Evolutionary conservation across 2,329 filamentous ascomycete species (phyloP).

Genomic region (Fusarium buxicola): DNA sequence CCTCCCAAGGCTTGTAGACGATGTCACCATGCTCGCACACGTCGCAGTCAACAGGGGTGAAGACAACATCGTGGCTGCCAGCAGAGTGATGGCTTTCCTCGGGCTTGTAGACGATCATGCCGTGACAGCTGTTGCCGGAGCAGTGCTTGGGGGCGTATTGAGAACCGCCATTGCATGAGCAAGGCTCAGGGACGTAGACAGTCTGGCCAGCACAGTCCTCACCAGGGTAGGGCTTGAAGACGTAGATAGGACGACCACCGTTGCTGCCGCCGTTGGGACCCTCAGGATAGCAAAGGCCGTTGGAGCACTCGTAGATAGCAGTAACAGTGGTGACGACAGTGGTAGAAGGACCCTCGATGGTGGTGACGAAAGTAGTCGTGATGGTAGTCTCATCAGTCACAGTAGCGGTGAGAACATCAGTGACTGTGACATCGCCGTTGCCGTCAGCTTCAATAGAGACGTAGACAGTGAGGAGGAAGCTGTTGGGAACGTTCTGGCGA

Average conservation of each 20-base stretch:
- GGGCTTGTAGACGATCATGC: conserved; percentile 40
- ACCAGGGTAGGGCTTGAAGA: conserved; percentile 38
- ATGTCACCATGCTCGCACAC: conserved; percentile 28
- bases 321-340: conserved; percentile 34
- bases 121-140: conserved; percentile 28
- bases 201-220: conserved; percentile 32
- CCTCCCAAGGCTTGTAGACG: conserved; percentile 43
- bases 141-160: conserved; percentile 39
- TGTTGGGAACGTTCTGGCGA: conserved; percentile 39
- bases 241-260: conserved; percentile 19
- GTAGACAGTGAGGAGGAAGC: conserved; percentile 41
- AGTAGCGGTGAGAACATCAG: conserved; percentile 23
- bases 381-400: conserved; percentile 32
- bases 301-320: conserved; percentile 35
- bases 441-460: conserved; percentile 18
- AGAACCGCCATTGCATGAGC: conserved; percentile 35
- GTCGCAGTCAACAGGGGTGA: conserved; percentile 26
- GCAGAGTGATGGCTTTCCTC: conserved; percentile 33
- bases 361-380: conserved; percentile 37
- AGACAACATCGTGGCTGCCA: conserved; percentile 30
- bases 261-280: not conserved
- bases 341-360: conserved; percentile 19
- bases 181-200: conserved; percentile 36
- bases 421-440: conserved; percentile 8
- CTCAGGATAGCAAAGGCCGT: conserved; percentile 31